Conservation (phyloP, 306 rosid species). For the Fagus sylvatica region DNA sequence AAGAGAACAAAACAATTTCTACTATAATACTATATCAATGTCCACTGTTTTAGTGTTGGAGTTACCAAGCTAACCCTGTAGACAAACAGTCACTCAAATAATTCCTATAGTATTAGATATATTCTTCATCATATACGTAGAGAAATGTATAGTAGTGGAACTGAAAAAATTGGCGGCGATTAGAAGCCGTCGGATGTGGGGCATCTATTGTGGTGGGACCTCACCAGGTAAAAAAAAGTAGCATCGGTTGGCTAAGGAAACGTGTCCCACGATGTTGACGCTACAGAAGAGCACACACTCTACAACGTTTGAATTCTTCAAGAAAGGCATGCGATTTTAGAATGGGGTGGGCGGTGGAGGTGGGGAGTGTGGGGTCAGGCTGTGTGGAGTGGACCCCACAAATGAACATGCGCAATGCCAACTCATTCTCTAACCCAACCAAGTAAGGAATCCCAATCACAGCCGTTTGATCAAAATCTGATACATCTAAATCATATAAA, state of each 20-base stretch:
- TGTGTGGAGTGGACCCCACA: constrained; percentile 1
- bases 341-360: constrained; percentile 35
- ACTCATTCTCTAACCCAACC: not conserved
- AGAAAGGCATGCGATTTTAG: not conserved
- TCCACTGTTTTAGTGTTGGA: too few species aligned
- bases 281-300: not conserved
- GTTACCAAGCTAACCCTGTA: not conserved
- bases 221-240: not conserved
- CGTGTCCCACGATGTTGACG: not conserved
- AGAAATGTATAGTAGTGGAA: not conserved
- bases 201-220: constrained; percentile 7
- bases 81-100: not conserved
- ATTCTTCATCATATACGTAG: too few species aligned
- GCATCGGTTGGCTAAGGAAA: not conserved
- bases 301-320: not conserved
- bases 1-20: too few species aligned
- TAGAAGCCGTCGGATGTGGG: constrained; percentile 27
- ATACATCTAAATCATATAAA: too few species aligned
- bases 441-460: constrained; percentile 12
- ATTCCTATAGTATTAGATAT: not conserved
- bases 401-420: not conserved
- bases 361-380: not conserved
- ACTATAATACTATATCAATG: too few species aligned
- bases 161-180: constrained; percentile 7
- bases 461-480: constrained; percentile 9